A percentile compares a stretch with the other conserved stretches of the same genome.
Conservation (phyloP, 2,329 filamentous ascomycete genomes). For the Exophiala dermatitidis region DNA sequence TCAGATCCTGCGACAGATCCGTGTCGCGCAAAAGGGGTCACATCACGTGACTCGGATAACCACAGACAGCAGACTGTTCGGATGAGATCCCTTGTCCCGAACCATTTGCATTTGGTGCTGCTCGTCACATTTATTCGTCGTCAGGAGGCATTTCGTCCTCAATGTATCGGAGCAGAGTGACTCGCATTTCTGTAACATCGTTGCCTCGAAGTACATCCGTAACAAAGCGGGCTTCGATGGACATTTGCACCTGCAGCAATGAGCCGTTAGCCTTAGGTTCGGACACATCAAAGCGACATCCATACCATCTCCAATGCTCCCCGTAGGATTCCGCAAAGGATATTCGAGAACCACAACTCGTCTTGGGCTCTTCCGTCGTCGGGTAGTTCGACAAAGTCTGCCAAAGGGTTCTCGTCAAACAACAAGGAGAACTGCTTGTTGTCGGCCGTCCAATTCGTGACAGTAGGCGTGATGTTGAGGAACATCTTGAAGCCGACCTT, state of each 20-base stretch:
- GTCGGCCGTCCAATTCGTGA: slow-evolving; percentile 93
- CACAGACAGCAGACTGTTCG: not conserved
- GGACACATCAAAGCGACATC: slow-evolving; percentile 5
- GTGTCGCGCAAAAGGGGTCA: not conserved
- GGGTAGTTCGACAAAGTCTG: slow-evolving; percentile 94
- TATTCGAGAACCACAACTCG: slow-evolving; percentile 97
- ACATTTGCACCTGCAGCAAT: slow-evolving; percentile 69
- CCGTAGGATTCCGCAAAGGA: slow-evolving; percentile 84
- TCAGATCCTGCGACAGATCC: not conserved
- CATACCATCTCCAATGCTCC: slow-evolving; percentile 90
- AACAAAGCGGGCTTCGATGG: slow-evolving; percentile 93
- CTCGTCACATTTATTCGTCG: slow-evolving; percentile 60
- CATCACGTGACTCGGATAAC: not conserved
- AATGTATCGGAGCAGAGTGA: slow-evolving; percentile 86
- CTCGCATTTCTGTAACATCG: slow-evolving; percentile 94
- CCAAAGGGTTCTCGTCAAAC: slow-evolving; percentile 93
- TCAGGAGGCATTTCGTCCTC: slow-evolving; percentile 96
- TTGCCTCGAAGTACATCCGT: slow-evolving; percentile 89
- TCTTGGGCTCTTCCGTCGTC: slow-evolving; percentile 94
- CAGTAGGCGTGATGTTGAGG: slow-evolving; percentile 85
- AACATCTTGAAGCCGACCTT: slow-evolving; percentile 97
- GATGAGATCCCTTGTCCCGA: not conserved
- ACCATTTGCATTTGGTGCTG: not conserved
- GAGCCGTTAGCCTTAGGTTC: slow-evolving; percentile 9
- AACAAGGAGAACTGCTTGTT: slow-evolving; percentile 93